Base-by-base conservation (phyloP, 2,329 filamentous ascomycete species). In the Epichloe baconii region DNA sequence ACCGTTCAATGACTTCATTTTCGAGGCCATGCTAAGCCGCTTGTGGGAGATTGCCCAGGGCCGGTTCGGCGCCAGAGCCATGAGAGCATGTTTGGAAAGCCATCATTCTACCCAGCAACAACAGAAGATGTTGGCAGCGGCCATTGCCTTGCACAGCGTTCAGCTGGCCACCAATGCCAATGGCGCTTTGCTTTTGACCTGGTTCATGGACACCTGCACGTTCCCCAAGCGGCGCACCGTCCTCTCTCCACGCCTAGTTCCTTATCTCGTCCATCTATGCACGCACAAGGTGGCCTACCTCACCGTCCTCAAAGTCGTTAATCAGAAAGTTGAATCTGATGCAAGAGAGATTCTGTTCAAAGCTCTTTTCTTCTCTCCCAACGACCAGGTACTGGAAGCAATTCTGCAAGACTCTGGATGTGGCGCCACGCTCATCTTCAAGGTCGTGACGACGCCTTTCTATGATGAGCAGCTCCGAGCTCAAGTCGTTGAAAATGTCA, bases 211-310 rank as follows among this genome's bases (percentile, higher is more conserved):
- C 64, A 97, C 93, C 1, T 98, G 93, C 76, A 96, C 86, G 14
- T 95, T 97, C 73, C 89, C 91, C 37, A 82, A 85, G 59, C 85
- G 93, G 57, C 86, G 93, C 53, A 94, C 88, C 23, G 90, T 97
- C 31, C 76, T 98, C 51, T 90, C 93, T 44, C 93, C 93, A 19
- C 83, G 90, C 59, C 80, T 98, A 23, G 88, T 96, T 15, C 90
- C 93, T 41, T 89, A 95, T 64, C 76, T 98, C 35, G 89, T 96
- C 23, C 88, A 96, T 64, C 78, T 98, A 6, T 97, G 93, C 75
- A 97, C 93, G 0, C 93, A 98, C 75, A 97, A 97, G 75, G 91
- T 98, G 51, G 93, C 93, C 0, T 97, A 97, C 63, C 76, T 97
- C 54, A 98, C 93, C 0, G 91, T 98, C 1, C 75, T 98, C 52